Conservation (phyloP, 257 asterid genomes). For the Verbena officinalis region DNA sequence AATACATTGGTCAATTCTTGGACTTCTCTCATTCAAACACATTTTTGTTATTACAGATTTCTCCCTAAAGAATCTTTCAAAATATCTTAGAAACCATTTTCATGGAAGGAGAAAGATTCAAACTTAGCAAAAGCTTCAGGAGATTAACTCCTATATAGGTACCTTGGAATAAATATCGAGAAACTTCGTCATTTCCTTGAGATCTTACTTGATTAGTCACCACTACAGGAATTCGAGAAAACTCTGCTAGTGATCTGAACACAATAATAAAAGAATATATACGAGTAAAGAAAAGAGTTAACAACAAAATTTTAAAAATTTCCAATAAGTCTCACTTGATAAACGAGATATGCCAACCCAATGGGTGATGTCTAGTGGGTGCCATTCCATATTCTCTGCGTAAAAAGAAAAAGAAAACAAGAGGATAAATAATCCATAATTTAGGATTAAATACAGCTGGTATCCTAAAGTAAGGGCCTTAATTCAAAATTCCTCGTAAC, state of each 20-base stretch:
- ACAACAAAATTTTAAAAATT: slow-evolving; percentile 17
- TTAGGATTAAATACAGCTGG: too few relatives aligned
- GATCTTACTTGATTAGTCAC: slow-evolving; percentile 93
- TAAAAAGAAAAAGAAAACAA: not conserved
- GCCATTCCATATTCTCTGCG: slow-evolving; percentile 56
- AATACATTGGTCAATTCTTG: slow-evolving; percentile 6
- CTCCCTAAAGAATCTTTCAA: not conserved
- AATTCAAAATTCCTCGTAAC: too few relatives aligned
- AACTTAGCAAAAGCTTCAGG: slow-evolving; percentile 19
- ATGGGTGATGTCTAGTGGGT: slow-evolving; percentile 53
- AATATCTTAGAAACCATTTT: slow-evolving; percentile 8
- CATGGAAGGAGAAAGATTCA: slow-evolving; percentile 19
- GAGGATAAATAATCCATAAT: not conserved
- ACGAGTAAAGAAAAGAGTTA: not conserved
- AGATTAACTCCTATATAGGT: slow-evolving; percentile 18
- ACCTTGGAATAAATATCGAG: slow-evolving; percentile 78
- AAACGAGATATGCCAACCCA: slow-evolving; percentile 85
- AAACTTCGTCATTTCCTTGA: slow-evolving; percentile 57
- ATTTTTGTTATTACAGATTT: not conserved
- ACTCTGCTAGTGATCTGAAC: slow-evolving; percentile 80
- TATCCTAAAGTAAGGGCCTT: too few relatives aligned
- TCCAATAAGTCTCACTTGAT: slow-evolving; percentile 57
- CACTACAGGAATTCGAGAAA: slow-evolving; percentile 78
- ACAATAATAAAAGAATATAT: slow-evolving; percentile 25
- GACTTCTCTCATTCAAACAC: slow-evolving; percentile 18